Evolutionary conservation across 2,329 filamentous ascomycete species (phyloP), one percentile per base, ranked within the genome.

Genomic region (Venturia carpophila): DNA sequence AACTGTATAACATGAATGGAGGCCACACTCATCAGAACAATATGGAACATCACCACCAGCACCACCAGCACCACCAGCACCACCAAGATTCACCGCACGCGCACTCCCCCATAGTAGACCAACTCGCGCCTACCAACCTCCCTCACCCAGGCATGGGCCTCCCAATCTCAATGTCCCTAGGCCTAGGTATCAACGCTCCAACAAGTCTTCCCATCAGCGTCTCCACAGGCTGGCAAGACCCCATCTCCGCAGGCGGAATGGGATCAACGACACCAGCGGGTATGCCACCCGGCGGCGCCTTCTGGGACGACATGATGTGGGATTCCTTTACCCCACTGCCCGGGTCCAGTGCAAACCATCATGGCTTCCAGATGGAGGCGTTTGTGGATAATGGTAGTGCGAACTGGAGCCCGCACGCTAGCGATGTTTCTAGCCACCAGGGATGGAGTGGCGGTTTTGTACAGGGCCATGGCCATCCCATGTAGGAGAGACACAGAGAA

Each of bases 261-360:
- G 73, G 73, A 49, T 70, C 72, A 55, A 64, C 73, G 41, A 69
- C 63, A 7, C 63, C 63, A 19, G 15, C 19, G n/a, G 47, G 52
- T 4, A 43, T 60, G 63, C 58, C 64, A n/a, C 30, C 30, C 1
- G 37, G 37, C 41, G 64, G 62, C 43, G 70, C 68, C 13, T 75
- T 76, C 66, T 77, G 75, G 75, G 74, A 76, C 65, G 74, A 76
- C 61, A 76, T 76, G 74, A 75, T 76, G 73, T 77, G 75, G 75
- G 75, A 77, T 60, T 75, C 74, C 27, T 65, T 65, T 24, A 21
- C 62, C 5, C 37, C 42, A 9, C 2, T 63, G 21, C 60, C 60
- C 1, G 60, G 42, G 2, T 27, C 42, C 39, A 27, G 3, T 27
- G n/a, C 42, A 27, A 61, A 61, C 13, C 52, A 58, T 37, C 60